phyloP scores from a whole-genome alignment of 768 basidiomycete genomes.

The Suillus discolor region DNA sequence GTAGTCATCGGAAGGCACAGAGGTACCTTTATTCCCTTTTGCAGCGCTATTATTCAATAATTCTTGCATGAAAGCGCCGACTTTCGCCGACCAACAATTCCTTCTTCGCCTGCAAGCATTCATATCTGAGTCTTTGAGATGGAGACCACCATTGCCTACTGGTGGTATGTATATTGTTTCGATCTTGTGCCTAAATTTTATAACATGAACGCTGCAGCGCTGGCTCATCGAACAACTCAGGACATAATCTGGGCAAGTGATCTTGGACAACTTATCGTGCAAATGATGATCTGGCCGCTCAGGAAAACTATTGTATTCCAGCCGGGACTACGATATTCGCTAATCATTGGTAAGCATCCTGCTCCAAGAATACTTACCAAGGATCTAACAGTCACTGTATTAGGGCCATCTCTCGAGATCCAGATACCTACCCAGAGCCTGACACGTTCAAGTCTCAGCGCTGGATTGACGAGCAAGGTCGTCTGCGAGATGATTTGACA shows the following conservation, averaged over 20 bases:
- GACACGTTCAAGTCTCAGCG: background rate
- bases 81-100: background rate
- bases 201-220: background rate
- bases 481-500: background rate
- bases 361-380: background rate
- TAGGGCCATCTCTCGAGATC: background rate
- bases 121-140: background rate
- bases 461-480: background rate
- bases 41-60: background rate
- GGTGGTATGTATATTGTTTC: background rate
- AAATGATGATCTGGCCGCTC: background rate
- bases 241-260: background rate
- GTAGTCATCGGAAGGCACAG: background rate
- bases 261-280: background rate
- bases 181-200: background rate
- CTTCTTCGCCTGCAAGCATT: background rate
- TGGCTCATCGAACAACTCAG: background rate
- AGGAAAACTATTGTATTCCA: constrained; percentile 1
- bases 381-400: background rate
- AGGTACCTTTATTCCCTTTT: background rate
- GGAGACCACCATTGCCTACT: background rate
- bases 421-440: background rate
- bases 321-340: background rate
- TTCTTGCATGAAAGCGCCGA: background rate
- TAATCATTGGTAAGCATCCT: background rate